These are phyloP conservation scores for Amylostereum areolatum DNA, from an alignment of 1,284 basidiomycete genomes.

Conservation along the genomic window DNA sequence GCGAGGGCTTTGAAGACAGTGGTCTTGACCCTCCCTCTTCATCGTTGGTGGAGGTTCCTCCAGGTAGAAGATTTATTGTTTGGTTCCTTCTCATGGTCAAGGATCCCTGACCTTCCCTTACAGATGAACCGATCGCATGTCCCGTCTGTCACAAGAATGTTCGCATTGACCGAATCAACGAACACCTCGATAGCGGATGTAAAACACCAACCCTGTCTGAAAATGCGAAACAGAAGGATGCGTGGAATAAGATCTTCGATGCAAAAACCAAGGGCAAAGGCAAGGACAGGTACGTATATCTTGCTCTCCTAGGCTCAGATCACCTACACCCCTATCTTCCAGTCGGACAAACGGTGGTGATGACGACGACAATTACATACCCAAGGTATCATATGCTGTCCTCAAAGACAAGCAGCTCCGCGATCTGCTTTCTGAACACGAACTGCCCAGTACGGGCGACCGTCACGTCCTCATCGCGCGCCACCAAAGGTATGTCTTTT, in stretches of 20 bases:
- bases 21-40: neutral
- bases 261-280: constrained; percentile 37
- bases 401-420: constrained; percentile 57
- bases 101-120: constrained; percentile 11
- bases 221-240: constrained; percentile 24
- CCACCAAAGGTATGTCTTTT: constrained; percentile 47
- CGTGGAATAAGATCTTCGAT: constrained; percentile 50
- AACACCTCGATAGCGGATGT: constrained; percentile 56
- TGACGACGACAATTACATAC: constrained; percentile 37
- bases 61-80: neutral
- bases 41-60: neutral
- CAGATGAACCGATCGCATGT: constrained; percentile 37
- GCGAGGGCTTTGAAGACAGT: constrained; percentile 2
- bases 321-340: too few species aligned
- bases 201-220: constrained; percentile 19
- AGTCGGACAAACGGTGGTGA: constrained; percentile 3
- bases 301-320: neutral
- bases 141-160: constrained; percentile 50
- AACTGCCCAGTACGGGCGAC: constrained; percentile 48
- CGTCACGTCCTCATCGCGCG: constrained; percentile 44
- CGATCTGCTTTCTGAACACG: constrained; percentile 49
- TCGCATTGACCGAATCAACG: constrained; percentile 41
- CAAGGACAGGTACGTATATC: constrained; percentile 26
- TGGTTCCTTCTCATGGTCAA: neutral
- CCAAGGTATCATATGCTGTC: constrained; percentile 60